Evolutionary conservation across 2,329 filamentous ascomycete genomes (phyloP).

Genomic region (Exserohilum rostratum): DNA sequence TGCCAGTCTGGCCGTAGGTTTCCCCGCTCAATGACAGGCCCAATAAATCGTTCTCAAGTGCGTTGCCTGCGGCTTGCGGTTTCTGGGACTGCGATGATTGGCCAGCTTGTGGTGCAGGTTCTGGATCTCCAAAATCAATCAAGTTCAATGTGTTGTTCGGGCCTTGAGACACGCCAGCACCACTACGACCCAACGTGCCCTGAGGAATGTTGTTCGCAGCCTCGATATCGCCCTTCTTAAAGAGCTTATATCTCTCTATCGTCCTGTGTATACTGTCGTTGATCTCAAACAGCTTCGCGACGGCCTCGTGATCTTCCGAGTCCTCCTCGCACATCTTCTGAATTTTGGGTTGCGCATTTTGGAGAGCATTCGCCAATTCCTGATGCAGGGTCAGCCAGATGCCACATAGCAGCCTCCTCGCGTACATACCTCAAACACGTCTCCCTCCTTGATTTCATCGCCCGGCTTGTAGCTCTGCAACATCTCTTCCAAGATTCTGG

Average conservation of each 20-base stretch:
- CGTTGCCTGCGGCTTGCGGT: constrained; percentile 61
- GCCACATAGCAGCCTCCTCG: constrained; percentile 32
- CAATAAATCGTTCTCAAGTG: constrained; percentile 87
- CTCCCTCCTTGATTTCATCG: constrained; percentile 74
- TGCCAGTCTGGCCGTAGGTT: constrained; percentile 74
- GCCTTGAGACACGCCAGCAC: constrained; percentile 68
- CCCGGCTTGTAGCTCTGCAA: constrained; percentile 82
- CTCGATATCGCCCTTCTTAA: constrained; percentile 93
- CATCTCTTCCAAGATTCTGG: constrained; percentile 88
- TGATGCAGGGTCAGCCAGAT: constrained; percentile 46
- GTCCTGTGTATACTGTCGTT: constrained; percentile 99
- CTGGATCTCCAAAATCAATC: constrained; percentile 83
- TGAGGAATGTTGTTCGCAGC: constrained; percentile 82
- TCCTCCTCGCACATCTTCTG: constrained; percentile 99
- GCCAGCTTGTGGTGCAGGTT: constrained; percentile 53
- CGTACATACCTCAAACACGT: constrained; percentile 66
- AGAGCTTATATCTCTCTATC: constrained; percentile 90
- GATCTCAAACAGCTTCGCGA: constrained; percentile 93
- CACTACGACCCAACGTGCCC: constrained; percentile 73
- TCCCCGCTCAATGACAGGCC: constrained; percentile 78
- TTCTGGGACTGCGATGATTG: constrained; percentile 48
- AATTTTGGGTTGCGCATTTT: constrained; percentile 96
- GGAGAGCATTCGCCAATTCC: constrained; percentile 86
- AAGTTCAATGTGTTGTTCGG: constrained; percentile 82
- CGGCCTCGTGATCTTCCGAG: constrained; percentile 93